Percentiles rank a stretch among this genome's conserved stretches.
Conservation (phyloP, 768 basidiomycete species). For the Gymnopilus junonius region DNA sequence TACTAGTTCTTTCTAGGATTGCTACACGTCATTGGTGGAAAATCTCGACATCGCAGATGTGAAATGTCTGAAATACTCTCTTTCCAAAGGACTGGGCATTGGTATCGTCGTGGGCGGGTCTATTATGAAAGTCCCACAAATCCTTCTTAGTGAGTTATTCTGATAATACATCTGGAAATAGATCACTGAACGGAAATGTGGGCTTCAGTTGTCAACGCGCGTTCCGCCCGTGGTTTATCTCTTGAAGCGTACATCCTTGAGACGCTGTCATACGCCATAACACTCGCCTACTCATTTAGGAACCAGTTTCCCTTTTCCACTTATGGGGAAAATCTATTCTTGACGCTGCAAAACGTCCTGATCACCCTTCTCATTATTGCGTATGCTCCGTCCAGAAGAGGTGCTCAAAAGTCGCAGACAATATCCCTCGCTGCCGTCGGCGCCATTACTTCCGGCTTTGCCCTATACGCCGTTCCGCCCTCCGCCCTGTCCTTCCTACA, state of each 20-base stretch:
- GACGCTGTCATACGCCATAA: conserved; percentile 90
- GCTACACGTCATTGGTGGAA: conserved; percentile 88
- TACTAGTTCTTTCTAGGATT: conserved; percentile 57
- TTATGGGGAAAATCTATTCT: conserved; percentile 96
- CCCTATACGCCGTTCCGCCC: conserved; percentile 53
- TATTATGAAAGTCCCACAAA: conserved; percentile 96
- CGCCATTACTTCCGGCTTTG: conserved; percentile 32
- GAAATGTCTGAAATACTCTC: conserved; percentile 86
- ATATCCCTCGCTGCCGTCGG: conserved; percentile 36
- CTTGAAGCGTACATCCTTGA: conserved; percentile 88
- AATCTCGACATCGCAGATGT: conserved; percentile 78
- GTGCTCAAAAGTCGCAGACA: conserved; percentile 31
- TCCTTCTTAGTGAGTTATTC: conserved; percentile 71
- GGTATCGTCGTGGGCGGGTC: conserved; percentile 92
- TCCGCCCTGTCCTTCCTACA: conserved; percentile 71
- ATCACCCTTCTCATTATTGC: conserved; percentile 88
- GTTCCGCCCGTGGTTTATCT: conserved; percentile 87
- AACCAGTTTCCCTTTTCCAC: conserved; percentile 94
- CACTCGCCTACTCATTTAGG: conserved; percentile 82
- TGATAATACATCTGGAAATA: background rate
- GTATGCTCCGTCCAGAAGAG: conserved; percentile 46
- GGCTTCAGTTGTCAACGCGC: conserved; percentile 63
- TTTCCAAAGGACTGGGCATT: conserved; percentile 92
- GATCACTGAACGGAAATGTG: background rate
- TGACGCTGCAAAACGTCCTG: conserved; percentile 85